Evolutionary conservation across 2,329 filamentous ascomycete species (phyloP).

Genomic region (Emmonsia crescens): DNA sequence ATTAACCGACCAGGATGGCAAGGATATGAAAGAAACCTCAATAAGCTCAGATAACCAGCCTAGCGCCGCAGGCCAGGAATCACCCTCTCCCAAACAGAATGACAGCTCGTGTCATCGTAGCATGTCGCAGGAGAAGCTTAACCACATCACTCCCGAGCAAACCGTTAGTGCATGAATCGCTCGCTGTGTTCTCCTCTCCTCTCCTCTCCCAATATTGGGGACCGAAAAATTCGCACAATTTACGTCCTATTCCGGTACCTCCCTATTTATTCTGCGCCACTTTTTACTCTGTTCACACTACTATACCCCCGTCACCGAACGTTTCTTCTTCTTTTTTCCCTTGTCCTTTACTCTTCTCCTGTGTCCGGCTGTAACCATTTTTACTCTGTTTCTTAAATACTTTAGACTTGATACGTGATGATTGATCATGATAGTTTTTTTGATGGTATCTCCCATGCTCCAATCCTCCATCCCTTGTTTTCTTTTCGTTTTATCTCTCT

Average conservation of each 20-base stretch:
- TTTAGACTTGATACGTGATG: conserved; percentile 2
- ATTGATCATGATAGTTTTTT: conserved; percentile 1
- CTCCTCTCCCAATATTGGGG: not conserved
- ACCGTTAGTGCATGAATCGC: conserved; percentile 1
- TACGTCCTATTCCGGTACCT: no score
- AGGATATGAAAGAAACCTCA: not conserved
- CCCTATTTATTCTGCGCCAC: not conserved
- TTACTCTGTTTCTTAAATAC: not conserved
- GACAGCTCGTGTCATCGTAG: not conserved
- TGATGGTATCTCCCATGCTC: not conserved
- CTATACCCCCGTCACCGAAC: not conserved
- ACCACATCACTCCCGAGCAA: conserved; percentile 1
- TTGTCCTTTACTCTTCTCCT: not conserved
- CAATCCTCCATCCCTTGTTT: not conserved
- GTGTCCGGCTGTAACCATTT: not conserved
- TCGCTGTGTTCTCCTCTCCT: not conserved
- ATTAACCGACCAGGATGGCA: not conserved
- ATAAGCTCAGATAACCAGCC: not conserved
- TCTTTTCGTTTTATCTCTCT: not conserved
- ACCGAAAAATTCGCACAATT: no score
- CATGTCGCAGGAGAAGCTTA: conserved; percentile 4
- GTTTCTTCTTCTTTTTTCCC: not conserved
- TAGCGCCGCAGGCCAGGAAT: not conserved
- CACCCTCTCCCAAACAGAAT: not conserved
- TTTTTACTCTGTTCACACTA: not conserved